Evolutionary conservation across 129 eudicot genomes (phyloP), one percentile per base, ranked within the genome.

Genomic region (Lonicera japonica): DNA sequence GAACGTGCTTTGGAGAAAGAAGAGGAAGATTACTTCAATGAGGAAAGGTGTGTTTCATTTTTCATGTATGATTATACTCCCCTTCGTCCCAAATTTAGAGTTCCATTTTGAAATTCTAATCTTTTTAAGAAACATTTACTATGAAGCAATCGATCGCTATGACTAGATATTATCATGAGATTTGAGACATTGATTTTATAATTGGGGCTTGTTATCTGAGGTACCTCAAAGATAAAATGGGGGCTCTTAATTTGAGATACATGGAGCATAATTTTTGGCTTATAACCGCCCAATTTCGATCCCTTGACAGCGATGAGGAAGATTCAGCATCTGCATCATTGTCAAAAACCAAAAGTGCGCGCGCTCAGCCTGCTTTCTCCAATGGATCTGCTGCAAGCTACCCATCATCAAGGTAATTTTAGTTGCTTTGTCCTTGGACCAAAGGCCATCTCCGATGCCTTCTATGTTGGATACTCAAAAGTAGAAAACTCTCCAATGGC

Each of bases 21-120:
- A 72, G 98, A 92, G 79, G 96, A 92, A 70, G 96, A 87, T 54
- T 92, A 92, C 70, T 92, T 92, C 76, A 92, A 92, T 20, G 91
- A 82, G 63, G 95, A 85, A 70, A 92, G 98, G 98, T 87, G 61
- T 45, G 60, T 65, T 36, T 41, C 16, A 16, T 50, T 43, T 50
- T 50, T 50, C 1, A 15, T 50, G 55, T 17, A 50, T 3, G 9
- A 50, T 16, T 16, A 50, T 10, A 45, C 51, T 45, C n/a, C 10
- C 8, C 21, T 43, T 43, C 2, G 50, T 43, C 14, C 8, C 50
- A 43, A 2, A 43, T 43, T 43, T 3, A 43, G 50, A 43, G 50
- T 43, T 14, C 50, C 50, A 10, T 8, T 43, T 43, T 1, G 1
- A 14, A 3, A 43, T 4, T 43, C 50, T 4, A 38, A 43, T 8